These are phyloP conservation scores for Tylopilus sp. DNA, from an alignment of 768 basidiomycete species.

Conservation along the genomic window DNA sequence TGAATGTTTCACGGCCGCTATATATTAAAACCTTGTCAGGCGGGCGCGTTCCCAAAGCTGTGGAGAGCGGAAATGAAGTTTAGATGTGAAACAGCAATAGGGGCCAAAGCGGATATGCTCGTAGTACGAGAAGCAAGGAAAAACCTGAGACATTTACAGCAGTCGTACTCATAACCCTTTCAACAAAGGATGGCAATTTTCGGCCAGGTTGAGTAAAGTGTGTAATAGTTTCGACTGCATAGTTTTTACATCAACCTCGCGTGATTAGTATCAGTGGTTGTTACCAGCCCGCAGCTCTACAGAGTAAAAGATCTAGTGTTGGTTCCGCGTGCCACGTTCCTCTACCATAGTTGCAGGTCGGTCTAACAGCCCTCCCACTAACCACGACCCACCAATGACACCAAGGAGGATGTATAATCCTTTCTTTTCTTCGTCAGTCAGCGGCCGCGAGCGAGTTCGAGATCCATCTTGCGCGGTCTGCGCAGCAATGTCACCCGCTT, in stretches of 20 bases:
- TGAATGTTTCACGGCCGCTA: no score
- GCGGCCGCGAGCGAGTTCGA: slow-evolving; percentile 26
- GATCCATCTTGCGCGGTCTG: slow-evolving; percentile 15
- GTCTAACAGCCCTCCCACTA: slow-evolving; percentile 35
- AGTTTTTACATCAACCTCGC: background rate
- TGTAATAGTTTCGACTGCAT: background rate
- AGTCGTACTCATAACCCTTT: no score
- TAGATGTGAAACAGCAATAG: no score
- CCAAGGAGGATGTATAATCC: slow-evolving; percentile 48
- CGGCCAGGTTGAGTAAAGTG: no score
- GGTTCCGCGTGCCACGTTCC: slow-evolving; percentile 4
- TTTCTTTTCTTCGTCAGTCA: slow-evolving; percentile 42
- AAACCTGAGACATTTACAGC: no score
- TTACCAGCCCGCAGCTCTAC: slow-evolving; percentile 1
- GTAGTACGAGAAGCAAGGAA: no score
- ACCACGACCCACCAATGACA: slow-evolving; percentile 46
- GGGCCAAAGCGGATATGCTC: no score
- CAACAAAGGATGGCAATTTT: no score
- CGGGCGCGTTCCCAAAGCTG: no score
- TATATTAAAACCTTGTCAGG: no score
- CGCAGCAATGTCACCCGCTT: slow-evolving; percentile 8
- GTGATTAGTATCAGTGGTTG: background rate
- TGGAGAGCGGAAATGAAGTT: no score
- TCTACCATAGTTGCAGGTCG: slow-evolving; percentile 9
- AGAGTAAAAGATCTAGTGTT: slow-evolving; percentile 14